These are phyloP conservation scores for Hyaloscypha bicolor DNA, from an alignment of 495 filamentous ascomycete genomes.

Conservation along the genomic window DNA sequence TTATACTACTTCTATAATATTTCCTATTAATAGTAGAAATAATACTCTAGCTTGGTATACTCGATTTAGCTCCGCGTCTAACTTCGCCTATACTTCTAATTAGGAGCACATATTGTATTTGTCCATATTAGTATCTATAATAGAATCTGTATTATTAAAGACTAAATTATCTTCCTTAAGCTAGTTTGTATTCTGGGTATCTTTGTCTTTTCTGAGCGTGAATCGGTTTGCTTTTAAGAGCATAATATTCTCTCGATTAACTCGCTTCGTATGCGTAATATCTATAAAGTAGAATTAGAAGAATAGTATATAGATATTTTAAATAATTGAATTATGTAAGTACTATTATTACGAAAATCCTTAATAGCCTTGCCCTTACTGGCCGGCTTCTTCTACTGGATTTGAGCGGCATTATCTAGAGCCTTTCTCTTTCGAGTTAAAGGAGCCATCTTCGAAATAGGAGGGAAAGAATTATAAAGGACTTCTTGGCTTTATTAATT, in stretches of 20 bases:
- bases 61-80: not conserved
- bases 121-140: not conserved
- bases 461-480: too few relatives aligned
- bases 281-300: not conserved
- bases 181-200: not conserved
- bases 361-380: too few relatives aligned
- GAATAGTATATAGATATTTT: not conserved
- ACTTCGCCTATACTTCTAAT: slow-evolving; percentile 3
- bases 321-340: not conserved
- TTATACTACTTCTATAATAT: not conserved
- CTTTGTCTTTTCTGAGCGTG: not conserved
- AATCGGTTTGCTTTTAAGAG: not conserved
- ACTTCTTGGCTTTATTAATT: too few relatives aligned
- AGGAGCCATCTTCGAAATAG: too few relatives aligned
- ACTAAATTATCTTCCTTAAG: not conserved
- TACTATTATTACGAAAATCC: not conserved
- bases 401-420: too few relatives aligned
- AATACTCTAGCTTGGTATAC: not conserved
- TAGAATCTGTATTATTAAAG: not conserved
- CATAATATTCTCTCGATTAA: not conserved
- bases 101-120: not conserved
- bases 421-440: too few relatives aligned
- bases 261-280: not conserved
- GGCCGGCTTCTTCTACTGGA: too few relatives aligned
- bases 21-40: not conserved